Percentiles rank a stretch among this genome's conserved stretches.
Evolutionary conservation across 345 rosid species (phyloP).

Genomic region (Citrus maxima): DNA sequence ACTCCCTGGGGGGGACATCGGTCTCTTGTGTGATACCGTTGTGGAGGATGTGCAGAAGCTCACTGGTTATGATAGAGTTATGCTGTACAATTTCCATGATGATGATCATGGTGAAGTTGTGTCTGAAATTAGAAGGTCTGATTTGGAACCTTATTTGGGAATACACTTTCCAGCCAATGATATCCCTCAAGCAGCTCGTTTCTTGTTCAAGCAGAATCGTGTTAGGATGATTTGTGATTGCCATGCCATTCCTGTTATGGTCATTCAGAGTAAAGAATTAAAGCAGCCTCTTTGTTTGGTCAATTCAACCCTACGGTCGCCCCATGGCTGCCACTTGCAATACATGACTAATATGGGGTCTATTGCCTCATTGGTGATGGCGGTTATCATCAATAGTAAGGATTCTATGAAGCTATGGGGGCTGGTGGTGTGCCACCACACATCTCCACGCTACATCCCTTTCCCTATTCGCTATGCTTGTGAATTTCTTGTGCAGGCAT

Average conservation of each 20-base stretch:
- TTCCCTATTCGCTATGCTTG: conserved; percentile 83
- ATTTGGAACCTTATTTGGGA: conserved; percentile 86
- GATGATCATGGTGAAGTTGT: conserved; percentile 89
- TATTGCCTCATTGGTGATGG: conserved; percentile 66
- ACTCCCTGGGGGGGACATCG: conserved; percentile 79
- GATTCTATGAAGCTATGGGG: conserved; percentile 82
- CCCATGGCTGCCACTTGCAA: conserved; percentile 70
- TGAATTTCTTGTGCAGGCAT: conserved; percentile 81
- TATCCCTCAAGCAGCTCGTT: conserved; percentile 85
- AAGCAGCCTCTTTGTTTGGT: conserved; percentile 73
- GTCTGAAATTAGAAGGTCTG: conserved; percentile 78
- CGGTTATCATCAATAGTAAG: conserved; percentile 44
- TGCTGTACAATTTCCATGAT: conserved; percentile 84
- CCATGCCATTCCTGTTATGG: conserved; percentile 48
- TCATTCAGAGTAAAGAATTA: conserved; percentile 63
- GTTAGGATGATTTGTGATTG: conserved; percentile 83
- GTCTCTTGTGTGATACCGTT: conserved; percentile 71
- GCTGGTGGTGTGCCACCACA: conserved; percentile 79
- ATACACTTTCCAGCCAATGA: conserved; percentile 86
- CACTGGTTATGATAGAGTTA: conserved; percentile 84
- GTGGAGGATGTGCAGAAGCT: conserved; percentile 87
- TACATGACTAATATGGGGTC: conserved; percentile 91
- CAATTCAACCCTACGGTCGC: conserved; percentile 70
- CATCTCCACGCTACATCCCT: conserved; percentile 63
- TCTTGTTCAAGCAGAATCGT: conserved; percentile 82